Conservation (phyloP, 345 rosid species). For the Linum lewisii region DNA sequence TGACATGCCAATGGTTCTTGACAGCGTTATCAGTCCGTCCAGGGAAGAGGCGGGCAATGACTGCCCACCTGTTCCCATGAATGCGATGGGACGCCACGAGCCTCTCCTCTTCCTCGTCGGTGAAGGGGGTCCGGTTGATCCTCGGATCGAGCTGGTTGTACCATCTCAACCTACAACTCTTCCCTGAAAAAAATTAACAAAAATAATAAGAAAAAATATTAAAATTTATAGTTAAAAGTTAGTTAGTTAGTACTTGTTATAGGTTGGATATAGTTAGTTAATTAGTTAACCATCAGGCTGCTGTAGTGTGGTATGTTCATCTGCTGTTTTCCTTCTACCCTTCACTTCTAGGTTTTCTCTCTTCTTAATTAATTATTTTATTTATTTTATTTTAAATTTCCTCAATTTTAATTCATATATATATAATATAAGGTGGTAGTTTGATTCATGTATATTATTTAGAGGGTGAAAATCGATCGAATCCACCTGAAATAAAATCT, state of each 20-base stretch:
- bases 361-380: too few species aligned
- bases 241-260: neutral
- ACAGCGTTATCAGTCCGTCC: conserved; percentile 7
- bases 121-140: conserved; percentile 9
- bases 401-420: too few species aligned
- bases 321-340: too few species aligned
- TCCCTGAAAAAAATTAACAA: neutral
- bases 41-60: conserved; percentile 8
- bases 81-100: conserved; percentile 3
- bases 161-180: conserved; percentile 11
- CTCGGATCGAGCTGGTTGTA: conserved; percentile 9
- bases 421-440: too few species aligned
- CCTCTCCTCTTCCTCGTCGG: conserved; percentile 9
- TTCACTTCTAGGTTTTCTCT: too few species aligned
- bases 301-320: too few species aligned
- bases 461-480: too few species aligned
- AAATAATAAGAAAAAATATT: neutral
- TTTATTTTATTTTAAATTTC: too few species aligned
- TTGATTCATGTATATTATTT: too few species aligned
- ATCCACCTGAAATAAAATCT: too few species aligned
- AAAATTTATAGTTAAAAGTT: neutral
- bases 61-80: conserved; percentile 8
- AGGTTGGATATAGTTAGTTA: neutral
- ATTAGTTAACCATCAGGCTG: neutral
- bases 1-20: conserved; percentile 10